A percentile compares a stretch with the other conserved stretches of the same genome.
These are phyloP conservation scores for Dictyostelium citrinum DNA, from an alignment of 78 protist genomes.

Conservation along the genomic window DNA sequence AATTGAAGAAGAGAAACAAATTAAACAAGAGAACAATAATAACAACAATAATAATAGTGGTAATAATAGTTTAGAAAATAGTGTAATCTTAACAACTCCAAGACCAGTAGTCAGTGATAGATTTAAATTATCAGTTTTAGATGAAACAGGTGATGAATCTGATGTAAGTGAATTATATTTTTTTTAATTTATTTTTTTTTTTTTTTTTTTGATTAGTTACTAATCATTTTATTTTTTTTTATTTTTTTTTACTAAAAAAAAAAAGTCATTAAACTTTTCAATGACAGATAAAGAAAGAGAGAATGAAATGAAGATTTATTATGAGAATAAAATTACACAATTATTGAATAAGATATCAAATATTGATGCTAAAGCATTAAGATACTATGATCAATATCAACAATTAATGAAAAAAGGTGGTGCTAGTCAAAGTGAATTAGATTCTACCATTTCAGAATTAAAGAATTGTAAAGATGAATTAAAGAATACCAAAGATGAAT, in stretches of 20 bases:
- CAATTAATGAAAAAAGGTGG: constrained; percentile 43
- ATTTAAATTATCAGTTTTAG: constrained; percentile 59
- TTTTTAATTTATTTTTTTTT: not conserved
- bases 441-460: not conserved
- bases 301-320: constrained; percentile 60
- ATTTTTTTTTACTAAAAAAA: not conserved
- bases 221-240: not conserved
- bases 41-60: not conserved
- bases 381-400: constrained; percentile 62
- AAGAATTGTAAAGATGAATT: not conserved
- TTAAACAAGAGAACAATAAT: not conserved
- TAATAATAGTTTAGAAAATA: not conserved
- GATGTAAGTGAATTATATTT: constrained; percentile 7
- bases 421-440: not conserved
- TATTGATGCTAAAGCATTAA: constrained; percentile 56
- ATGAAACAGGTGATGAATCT: constrained; percentile 54
- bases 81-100: not conserved
- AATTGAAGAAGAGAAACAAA: not conserved
- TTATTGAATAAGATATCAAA: constrained; percentile 67
- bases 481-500: constrained; percentile 51
- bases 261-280: constrained; percentile 46
- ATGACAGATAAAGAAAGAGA: constrained; percentile 73
- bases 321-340: constrained; percentile 68
- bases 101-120: constrained; percentile 17
- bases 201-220: not conserved